Base-by-base conservation (phyloP, 306 rosid species). In the Begonia peltatifolia region DNA sequence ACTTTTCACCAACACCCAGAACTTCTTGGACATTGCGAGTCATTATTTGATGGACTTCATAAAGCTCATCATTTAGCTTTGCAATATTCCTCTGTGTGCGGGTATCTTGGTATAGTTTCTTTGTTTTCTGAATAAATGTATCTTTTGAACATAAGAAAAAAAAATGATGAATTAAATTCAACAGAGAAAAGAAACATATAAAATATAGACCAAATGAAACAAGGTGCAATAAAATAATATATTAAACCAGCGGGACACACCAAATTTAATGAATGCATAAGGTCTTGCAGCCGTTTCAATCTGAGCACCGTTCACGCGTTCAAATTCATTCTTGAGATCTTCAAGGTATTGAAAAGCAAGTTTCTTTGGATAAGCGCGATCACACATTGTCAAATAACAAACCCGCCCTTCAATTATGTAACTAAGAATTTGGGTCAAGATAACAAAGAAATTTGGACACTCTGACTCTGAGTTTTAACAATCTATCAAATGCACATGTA, bases 231-330 rank as follows among this genome's bases (percentile, higher is more conserved):
- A 14, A 38, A 51, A 36, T 1, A 17, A 1, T 30, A 15, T 16
- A 10, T 23, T 14, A 66, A 41, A 46, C 6, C 52, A 41, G 51
- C 10, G 42, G 65, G 55, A 69, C 64, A 14, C 75, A 89, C 97
- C 97, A 64, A 88, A 88, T 68, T 88, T 88, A 52, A 88, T 84
- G 84, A 88, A 88, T 64, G 97, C 97, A 68, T 88, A 88, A 47
- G 97, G 97, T 68, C 97, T 80, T 54, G 97, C 97, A 54, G 95
- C 97, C 53, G 97, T 89, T 78, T 89, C 97, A 65, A 89, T 85
- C 66, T 89, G 97, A 61, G 83, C 55, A 47, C 85, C 94, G 60
- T 89, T 80, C 41, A 67, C 83, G 54, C 87, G 96, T 73, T 88
- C 97, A 74, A 88, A 88, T 67, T 88, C 97, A 43, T 84, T 88